These are phyloP conservation scores for Fusarium mexicanum DNA, from an alignment of 2,329 filamentous ascomycete species.

Conservation along the genomic window DNA sequence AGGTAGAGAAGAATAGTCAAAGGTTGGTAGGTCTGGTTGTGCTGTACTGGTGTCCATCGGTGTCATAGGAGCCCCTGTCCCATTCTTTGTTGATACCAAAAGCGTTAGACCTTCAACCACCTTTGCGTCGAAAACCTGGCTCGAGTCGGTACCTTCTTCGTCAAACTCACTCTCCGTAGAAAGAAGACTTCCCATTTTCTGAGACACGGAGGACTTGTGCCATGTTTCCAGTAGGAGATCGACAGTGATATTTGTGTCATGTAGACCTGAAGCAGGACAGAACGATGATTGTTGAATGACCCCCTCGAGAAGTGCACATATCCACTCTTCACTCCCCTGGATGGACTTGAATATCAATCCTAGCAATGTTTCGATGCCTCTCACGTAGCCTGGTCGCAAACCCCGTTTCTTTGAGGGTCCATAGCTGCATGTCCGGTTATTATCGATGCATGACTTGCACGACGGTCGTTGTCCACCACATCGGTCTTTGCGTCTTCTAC, in stretches of 20 bases:
- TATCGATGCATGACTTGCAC: not conserved
- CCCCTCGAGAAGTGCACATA: not conserved
- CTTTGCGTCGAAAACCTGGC: not conserved
- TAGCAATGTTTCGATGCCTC: slow-evolving; percentile 5
- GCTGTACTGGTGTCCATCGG: not conserved
- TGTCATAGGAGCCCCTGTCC: not conserved
- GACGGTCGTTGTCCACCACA: not conserved
- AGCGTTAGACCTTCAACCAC: not conserved
- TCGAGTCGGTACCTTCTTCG: not conserved
- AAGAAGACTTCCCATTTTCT: not conserved
- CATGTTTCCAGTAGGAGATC: slow-evolving; percentile 4
- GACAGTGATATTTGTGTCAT: not conserved
- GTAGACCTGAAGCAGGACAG: fast-evolving
- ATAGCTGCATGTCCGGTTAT: not conserved
- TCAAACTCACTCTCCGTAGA: not conserved
- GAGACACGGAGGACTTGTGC: not conserved
- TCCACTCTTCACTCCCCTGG: not conserved
- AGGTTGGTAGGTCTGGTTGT: not conserved
- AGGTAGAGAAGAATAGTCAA: not conserved
- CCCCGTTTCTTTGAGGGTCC: slow-evolving; percentile 8
- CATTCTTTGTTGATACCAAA: not conserved
- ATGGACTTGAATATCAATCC: not conserved
- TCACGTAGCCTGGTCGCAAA: not conserved
- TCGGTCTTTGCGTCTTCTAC: not conserved
- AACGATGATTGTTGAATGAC: fast-evolving